These are phyloP conservation scores for Tolypocladium amazonense DNA, from an alignment of 2,329 filamentous ascomycete genomes.

Conservation along the genomic window DNA sequence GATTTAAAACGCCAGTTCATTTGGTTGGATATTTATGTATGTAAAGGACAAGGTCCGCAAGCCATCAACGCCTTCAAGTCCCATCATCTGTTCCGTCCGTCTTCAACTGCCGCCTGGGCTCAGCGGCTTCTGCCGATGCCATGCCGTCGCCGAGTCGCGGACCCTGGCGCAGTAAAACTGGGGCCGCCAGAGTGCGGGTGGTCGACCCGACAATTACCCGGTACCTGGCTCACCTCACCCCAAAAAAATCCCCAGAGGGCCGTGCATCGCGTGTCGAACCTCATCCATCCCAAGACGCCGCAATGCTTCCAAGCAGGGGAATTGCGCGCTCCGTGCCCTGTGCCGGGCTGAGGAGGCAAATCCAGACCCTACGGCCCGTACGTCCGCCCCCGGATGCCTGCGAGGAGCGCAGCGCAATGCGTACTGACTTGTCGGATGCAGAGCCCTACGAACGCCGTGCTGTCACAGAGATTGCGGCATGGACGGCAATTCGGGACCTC, in stretches of 20 bases:
- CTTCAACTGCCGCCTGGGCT: not conserved
- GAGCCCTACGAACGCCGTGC: slow-evolving; percentile 14
- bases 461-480: slow-evolving; percentile 18
- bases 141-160: not conserved
- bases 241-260: slow-evolving; percentile 18
- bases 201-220: slow-evolving; percentile 25
- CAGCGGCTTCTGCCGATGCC: not conserved
- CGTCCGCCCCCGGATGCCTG: not conserved
- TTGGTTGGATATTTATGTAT: not conserved
- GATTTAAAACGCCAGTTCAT: not conserved
- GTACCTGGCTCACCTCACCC: slow-evolving; percentile 16
- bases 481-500: slow-evolving; percentile 25
- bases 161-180: not conserved
- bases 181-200: not conserved
- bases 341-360: slow-evolving; percentile 17
- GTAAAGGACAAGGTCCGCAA: not conserved
- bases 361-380: slow-evolving; percentile 12
- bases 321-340: slow-evolving; percentile 28
- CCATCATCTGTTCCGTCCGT: not conserved
- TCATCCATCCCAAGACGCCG: slow-evolving; percentile 11
- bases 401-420: not conserved
- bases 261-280: not conserved
- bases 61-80: too few species aligned
- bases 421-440: slow-evolving; percentile 10
- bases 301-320: slow-evolving; percentile 36